These are phyloP conservation scores for Tulasnella sp. DNA, from an alignment of 768 basidiomycete species.

Conservation along the genomic window DNA sequence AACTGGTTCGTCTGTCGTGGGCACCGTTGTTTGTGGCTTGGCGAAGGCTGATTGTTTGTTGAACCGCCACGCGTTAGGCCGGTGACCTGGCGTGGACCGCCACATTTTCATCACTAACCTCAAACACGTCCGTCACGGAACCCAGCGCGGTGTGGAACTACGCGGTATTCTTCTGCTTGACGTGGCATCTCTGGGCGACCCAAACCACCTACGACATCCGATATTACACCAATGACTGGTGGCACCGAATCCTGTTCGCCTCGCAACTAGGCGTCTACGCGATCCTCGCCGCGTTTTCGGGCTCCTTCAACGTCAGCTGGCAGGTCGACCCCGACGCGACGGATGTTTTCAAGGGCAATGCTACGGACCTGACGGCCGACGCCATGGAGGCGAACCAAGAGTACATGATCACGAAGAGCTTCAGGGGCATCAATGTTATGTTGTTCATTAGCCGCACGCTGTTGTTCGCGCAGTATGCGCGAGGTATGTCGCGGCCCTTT, in stretches of 20 bases:
- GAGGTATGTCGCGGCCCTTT: neutral
- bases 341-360: neutral
- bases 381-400: neutral
- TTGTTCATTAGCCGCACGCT: neutral
- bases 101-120: neutral
- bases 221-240: neutral
- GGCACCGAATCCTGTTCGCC: neutral
- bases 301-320: neutral
- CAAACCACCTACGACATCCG: neutral
- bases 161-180: neutral
- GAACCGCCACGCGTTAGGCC: neutral
- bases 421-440: neutral
- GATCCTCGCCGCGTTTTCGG: neutral
- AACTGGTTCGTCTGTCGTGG: neutral
- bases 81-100: neutral
- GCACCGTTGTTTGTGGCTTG: neutral
- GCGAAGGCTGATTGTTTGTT: neutral
- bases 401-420: neutral
- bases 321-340: neutral
- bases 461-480: neutral
- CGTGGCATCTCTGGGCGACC: neutral
- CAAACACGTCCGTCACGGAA: constrained; percentile 7
- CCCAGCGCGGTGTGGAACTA: neutral
- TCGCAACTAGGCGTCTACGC: neutral
- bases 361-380: neutral